A percentile compares a stretch with the other conserved stretches of the same genome.
Conservation (phyloP, 2,329 filamentous ascomycete species). For the Ceratocystis variospora region DNA sequence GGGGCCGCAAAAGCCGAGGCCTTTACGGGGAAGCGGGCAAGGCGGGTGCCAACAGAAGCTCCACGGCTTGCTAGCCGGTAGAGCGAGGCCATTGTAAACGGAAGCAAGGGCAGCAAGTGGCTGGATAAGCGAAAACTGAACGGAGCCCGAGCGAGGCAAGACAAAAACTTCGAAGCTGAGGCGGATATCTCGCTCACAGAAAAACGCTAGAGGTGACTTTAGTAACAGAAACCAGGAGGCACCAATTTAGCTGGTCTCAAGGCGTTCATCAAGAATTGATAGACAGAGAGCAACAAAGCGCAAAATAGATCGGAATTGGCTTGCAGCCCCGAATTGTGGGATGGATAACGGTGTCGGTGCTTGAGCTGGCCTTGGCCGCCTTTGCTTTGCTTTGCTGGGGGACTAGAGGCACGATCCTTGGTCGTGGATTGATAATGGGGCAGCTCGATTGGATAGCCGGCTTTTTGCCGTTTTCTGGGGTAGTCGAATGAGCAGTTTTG, state of each 20-base stretch:
- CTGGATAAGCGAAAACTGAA: constrained; percentile 22
- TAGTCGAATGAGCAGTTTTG: background rate
- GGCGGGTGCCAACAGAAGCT: constrained; percentile 32
- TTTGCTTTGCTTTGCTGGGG: background rate
- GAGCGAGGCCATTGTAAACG: constrained; percentile 51
- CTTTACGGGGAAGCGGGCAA: constrained; percentile 20
- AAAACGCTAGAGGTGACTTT: background rate
- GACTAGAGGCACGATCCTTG: constrained; percentile 11
- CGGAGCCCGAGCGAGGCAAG: background rate
- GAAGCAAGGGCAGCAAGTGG: constrained; percentile 23
- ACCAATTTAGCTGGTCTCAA: constrained; percentile 8
- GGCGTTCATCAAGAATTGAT: constrained; percentile 12
- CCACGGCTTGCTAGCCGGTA: constrained; percentile 58
- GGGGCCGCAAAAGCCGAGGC: constrained; percentile 23
- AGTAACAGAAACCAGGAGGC: background rate
- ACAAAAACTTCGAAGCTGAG: background rate
- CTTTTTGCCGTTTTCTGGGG: constrained; percentile 15
- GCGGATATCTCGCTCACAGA: constrained; percentile 1
- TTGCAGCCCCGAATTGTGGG: constrained; percentile 15
- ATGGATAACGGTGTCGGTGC: background rate
- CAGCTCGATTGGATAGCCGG: constrained; percentile 15
- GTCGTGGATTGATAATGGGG: constrained; percentile 11
- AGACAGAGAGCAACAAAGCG: background rate
- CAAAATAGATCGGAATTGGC: constrained; percentile 7
- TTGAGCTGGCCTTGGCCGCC: constrained; percentile 1